Percentiles rank a stretch among this genome's conserved stretches.
Conservation (phyloP, 2,329 filamentous ascomycete species). For the Aspergillus sp. region DNA sequence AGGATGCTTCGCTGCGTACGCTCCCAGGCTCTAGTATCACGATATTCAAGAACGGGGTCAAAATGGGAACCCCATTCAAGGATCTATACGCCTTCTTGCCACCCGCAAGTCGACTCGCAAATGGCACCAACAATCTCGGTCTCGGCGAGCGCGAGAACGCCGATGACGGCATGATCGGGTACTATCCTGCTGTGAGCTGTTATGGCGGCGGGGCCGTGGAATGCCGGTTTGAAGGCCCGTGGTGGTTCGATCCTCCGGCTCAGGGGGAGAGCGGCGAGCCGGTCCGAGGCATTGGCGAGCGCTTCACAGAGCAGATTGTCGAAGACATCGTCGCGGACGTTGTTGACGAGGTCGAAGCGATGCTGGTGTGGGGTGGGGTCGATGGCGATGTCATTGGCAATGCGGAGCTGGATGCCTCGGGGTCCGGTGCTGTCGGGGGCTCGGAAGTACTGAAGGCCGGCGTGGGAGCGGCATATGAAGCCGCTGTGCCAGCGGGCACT, state of each 20-base stretch:
- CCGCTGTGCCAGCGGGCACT: slow-evolving; percentile 13
- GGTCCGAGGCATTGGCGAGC: slow-evolving; percentile 64
- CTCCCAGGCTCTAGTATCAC: slow-evolving; percentile 82
- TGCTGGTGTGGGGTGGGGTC: slow-evolving; percentile 61
- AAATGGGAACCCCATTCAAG: slow-evolving; percentile 83
- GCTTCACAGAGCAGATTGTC: slow-evolving; percentile 88
- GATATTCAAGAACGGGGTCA: slow-evolving; percentile 86
- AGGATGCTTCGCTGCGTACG: slow-evolving; percentile 77
- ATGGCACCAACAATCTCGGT: slow-evolving; percentile 41
- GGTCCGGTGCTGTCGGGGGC: slow-evolving; percentile 27
- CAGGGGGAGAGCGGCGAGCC: slow-evolving; percentile 43
- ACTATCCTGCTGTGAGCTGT: slow-evolving; percentile 89
- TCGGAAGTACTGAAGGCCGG: slow-evolving; percentile 32
- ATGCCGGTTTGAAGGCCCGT: slow-evolving; percentile 90
- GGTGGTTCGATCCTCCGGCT: slow-evolving; percentile 78
- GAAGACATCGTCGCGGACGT: slow-evolving; percentile 94
- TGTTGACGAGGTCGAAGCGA: slow-evolving; percentile 79
- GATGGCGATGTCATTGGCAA: slow-evolving; percentile 33
- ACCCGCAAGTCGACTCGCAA: slow-evolving; percentile 65
- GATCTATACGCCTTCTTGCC: slow-evolving; percentile 88
- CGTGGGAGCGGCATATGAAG: slow-evolving; percentile 30
- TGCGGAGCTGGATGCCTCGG: slow-evolving; percentile 22
- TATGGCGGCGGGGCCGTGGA: slow-evolving; percentile 89
- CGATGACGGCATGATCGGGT: slow-evolving; percentile 92
- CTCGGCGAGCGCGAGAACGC: slow-evolving; percentile 78